Evolutionary conservation across 2,329 filamentous ascomycete species (phyloP), one percentile per base, ranked within the genome.

Genomic region (Furcasterigmium sp.): DNA sequence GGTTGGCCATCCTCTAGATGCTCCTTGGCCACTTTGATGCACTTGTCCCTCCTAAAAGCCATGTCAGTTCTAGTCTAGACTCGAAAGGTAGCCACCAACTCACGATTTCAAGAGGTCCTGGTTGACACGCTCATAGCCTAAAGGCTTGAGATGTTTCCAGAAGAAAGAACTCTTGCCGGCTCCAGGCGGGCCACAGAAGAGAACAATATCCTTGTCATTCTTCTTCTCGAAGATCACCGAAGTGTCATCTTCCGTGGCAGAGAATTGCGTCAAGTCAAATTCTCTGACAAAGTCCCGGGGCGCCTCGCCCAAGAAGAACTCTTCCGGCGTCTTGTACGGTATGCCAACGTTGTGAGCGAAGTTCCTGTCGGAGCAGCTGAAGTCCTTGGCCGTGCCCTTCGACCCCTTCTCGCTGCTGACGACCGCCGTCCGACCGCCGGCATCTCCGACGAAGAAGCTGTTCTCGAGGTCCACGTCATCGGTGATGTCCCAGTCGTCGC

Each of bases 121-220:
- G 55, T 97, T 98, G 23, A 96, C 79, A 38, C 93, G 79, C 58
- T 81, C 78, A 59, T 95, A 97, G 4, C 83, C 86, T 21, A 93
- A 65, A 19, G 86, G 85, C 58, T 90, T 74, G 28, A 97, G 69
- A 50, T 86, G 69, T 48, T 76, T 82, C 80, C 84, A 88, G 65
- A 85, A 96, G 56, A 93, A 95, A 0, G 89, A 91, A 30, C 88
- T 95, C 64, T 98, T 97, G 15, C 93, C 93, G 3, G 89, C 82
- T 2, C 87, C 91, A 0, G 93, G 93, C 38, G 87, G 88, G 2
- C 93, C 93, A 56, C 87, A 91, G 60, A 95, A 88, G 8, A 97
- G 64, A 19, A 97, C 78, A 13, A 97, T 69, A 43, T 96, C 91
- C 50, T 81, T 63, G 6, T 76, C 61, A 54, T 84, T 80, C 41